Conservation (phyloP, 2,329 filamentous ascomycete species). For the Pseudopyricularia cyperi region DNA sequence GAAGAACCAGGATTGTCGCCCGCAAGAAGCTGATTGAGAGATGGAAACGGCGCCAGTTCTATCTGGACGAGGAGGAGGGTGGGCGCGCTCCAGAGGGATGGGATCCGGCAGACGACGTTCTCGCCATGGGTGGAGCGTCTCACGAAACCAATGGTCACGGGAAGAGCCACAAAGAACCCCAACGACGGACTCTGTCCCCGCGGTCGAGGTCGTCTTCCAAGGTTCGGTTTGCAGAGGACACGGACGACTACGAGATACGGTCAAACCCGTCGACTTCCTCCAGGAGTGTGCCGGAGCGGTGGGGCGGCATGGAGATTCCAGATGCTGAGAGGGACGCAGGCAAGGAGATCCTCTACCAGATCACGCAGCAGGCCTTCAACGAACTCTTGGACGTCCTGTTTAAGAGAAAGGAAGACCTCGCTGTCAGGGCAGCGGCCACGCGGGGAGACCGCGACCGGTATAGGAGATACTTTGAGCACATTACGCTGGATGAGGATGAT, state of each 20-base stretch:
- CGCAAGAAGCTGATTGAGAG: slow-evolving; percentile 50
- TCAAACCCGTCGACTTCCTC: slow-evolving; percentile 66
- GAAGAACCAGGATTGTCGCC: slow-evolving; percentile 24
- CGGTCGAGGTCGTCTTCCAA: slow-evolving; percentile 66
- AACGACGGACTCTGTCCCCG: slow-evolving; percentile 22
- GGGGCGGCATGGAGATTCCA: slow-evolving; percentile 67
- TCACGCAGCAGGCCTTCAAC: slow-evolving; percentile 86
- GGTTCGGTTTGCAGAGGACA: slow-evolving; percentile 62
- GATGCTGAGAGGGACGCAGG: slow-evolving; percentile 72
- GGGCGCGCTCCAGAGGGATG: slow-evolving; percentile 50
- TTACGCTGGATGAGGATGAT: slow-evolving; percentile 20
- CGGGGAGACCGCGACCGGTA: slow-evolving; percentile 46
- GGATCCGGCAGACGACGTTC: slow-evolving; percentile 44
- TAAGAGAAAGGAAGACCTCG: slow-evolving; percentile 63
- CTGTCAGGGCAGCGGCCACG: slow-evolving; percentile 53
- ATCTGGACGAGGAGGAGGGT: slow-evolving; percentile 77
- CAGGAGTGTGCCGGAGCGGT: slow-evolving; percentile 57
- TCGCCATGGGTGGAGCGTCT: slow-evolving; percentile 21
- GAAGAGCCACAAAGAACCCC: not conserved
- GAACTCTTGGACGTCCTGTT: slow-evolving; percentile 84
- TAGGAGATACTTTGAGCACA: slow-evolving; percentile 30
- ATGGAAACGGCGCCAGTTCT: slow-evolving; percentile 68
- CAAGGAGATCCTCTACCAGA: slow-evolving; percentile 80
- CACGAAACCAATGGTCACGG: not conserved
- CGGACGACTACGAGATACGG: slow-evolving; percentile 54